Percentiles rank a stretch among this genome's conserved stretches.
Conservation (phyloP, 805 yeast genomes). For the Starmerella tilneyi region DNA sequence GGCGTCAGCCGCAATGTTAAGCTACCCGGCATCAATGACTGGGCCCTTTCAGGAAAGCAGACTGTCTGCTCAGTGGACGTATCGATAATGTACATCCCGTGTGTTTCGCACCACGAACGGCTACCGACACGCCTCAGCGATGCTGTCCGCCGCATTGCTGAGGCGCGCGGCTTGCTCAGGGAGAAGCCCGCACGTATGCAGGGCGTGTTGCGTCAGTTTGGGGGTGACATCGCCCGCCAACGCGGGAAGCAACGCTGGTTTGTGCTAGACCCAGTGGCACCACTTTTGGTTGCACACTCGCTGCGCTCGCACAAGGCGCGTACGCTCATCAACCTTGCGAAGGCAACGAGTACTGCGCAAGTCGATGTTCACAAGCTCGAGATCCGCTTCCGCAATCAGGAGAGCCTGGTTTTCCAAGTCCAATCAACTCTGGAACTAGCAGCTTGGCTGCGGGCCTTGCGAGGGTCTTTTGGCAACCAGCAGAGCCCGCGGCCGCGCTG, state of each 20-base stretch:
- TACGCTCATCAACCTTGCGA: slow-evolving; percentile 64
- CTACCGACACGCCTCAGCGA: slow-evolving; percentile 49
- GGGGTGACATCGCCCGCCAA: slow-evolving; percentile 62
- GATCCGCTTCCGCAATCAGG: slow-evolving; percentile 52
- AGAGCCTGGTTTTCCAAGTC: slow-evolving; percentile 62
- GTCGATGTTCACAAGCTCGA: slow-evolving; percentile 26
- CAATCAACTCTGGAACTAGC: slow-evolving; percentile 46
- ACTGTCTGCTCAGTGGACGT: slow-evolving; percentile 37
- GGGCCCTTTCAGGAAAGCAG: slow-evolving; percentile 5
- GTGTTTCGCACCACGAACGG: slow-evolving; percentile 40
- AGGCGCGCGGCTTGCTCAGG: slow-evolving; percentile 28
- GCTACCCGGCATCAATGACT: slow-evolving; percentile 17
- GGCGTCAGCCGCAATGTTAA: slow-evolving; percentile 39
- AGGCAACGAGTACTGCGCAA: slow-evolving; percentile 46
- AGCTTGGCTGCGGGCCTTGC: slow-evolving; percentile 43
- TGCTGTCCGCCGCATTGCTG: slow-evolving; percentile 28
- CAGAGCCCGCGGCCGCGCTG: slow-evolving; percentile 17
- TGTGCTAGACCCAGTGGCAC: slow-evolving; percentile 50
- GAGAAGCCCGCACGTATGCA: slow-evolving; percentile 32
- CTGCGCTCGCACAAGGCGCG: slow-evolving; percentile 58
- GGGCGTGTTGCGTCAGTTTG: slow-evolving; percentile 77
- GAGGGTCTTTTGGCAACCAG: slow-evolving; percentile 3
- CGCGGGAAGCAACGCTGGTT: slow-evolving; percentile 65
- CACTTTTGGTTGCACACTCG: slow-evolving; percentile 61
- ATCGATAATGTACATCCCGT: slow-evolving; percentile 50